A percentile compares a stretch with the other conserved stretches of the same genome.
These are phyloP conservation scores for Artemisia annua DNA, from an alignment of 129 eudicot species.

Conservation along the genomic window DNA sequence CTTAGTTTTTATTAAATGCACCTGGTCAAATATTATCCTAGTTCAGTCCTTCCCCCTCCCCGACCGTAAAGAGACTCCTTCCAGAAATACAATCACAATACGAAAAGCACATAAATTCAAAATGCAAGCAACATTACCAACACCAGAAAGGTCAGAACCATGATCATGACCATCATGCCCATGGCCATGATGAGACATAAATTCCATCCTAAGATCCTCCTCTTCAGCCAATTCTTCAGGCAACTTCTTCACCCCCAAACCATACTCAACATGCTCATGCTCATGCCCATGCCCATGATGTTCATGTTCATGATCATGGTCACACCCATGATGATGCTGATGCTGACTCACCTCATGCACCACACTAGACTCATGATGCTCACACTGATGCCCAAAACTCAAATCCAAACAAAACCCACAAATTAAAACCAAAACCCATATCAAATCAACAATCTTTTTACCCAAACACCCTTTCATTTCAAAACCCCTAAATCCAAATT, in stretches of 20 bases:
- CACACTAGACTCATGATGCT: constrained; percentile 19
- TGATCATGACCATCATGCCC: constrained; percentile 29
- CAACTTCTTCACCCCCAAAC: constrained; percentile 38
- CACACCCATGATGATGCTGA: constrained; percentile 49
- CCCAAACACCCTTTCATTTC: no score
- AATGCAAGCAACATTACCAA: constrained; percentile 42
- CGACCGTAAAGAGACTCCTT: neutral
- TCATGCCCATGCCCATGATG: constrained; percentile 39
- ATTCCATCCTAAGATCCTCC: constrained; percentile 73
- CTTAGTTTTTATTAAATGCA: no score
- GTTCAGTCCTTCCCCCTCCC: no score
- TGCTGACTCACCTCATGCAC: constrained; percentile 37
- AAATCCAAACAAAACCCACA: constrained; percentile 23
- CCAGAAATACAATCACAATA: neutral
- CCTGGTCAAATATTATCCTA: no score
- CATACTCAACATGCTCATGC: constrained; percentile 22
- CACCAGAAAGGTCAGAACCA: constrained; percentile 48
- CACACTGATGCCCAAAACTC: constrained; percentile 43
- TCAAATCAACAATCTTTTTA: constrained; percentile 13
- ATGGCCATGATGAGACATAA: constrained; percentile 34
- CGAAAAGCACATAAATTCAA: neutral
- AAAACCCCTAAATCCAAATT: neutral
- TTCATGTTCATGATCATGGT: constrained; percentile 39
- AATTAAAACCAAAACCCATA: constrained; percentile 24
- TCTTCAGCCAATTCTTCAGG: constrained; percentile 96